Conservation (phyloP, 2,329 filamentous ascomycete genomes). For the Aspergillus eucalypticola region DNA sequence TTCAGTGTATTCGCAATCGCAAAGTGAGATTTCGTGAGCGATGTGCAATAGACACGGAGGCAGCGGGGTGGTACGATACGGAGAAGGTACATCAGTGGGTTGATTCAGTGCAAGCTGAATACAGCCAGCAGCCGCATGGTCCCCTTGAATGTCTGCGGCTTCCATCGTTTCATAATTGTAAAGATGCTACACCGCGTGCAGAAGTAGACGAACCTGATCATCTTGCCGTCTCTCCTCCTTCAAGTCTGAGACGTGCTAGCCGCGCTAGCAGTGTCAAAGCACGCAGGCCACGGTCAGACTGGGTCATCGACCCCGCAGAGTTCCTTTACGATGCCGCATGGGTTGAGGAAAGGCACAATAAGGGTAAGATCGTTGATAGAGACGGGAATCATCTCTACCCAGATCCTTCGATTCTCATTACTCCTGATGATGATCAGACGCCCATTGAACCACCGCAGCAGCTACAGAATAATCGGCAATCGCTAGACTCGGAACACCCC, state of each 20-base stretch:
- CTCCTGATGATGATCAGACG: slow-evolving; percentile 16
- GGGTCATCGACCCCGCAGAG: slow-evolving; percentile 80
- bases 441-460: slow-evolving; percentile 12
- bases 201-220: slow-evolving; percentile 28
- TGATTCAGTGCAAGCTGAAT: slow-evolving; percentile 61
- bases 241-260: slow-evolving; percentile 43
- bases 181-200: slow-evolving; percentile 16
- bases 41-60: slow-evolving; percentile 70
- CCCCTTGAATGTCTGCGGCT: slow-evolving; percentile 48
- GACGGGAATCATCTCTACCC: slow-evolving; percentile 69
- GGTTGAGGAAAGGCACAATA: slow-evolving; percentile 81
- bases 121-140: slow-evolving; percentile 46
- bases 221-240: slow-evolving; percentile 36
- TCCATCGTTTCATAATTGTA: slow-evolving; percentile 42
- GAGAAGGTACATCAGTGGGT: slow-evolving; percentile 75
- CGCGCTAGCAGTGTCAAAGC: slow-evolving; percentile 57
- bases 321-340: slow-evolving; percentile 88
- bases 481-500: slow-evolving; percentile 24
- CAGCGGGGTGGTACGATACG: slow-evolving; percentile 75
- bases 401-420: slow-evolving; percentile 27
- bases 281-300: slow-evolving; percentile 76
- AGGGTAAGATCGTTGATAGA: slow-evolving; percentile 76
- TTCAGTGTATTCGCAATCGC: slow-evolving; percentile 90
- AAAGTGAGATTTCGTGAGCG: slow-evolving; percentile 80
- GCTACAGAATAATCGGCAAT: slow-evolving; percentile 23